These are phyloP conservation scores for Theobroma grandiflorum DNA, from an alignment of 441 rosid genomes.

Conservation along the genomic window DNA sequence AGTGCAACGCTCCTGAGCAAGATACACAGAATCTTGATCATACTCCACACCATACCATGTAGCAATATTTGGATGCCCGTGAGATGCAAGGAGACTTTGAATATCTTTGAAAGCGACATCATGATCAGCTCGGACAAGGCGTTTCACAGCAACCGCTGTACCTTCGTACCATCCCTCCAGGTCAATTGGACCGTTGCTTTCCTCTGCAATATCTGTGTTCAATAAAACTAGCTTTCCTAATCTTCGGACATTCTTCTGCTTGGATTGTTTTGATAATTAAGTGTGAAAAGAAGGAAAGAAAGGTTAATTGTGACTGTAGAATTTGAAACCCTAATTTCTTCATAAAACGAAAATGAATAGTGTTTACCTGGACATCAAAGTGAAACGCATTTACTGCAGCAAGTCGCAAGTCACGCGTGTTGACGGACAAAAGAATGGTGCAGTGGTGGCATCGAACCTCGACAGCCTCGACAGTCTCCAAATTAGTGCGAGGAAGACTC, in stretches of 20 bases:
- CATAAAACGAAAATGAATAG: constrained; percentile 42
- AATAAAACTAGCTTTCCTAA: constrained; percentile 84
- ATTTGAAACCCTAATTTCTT: neutral
- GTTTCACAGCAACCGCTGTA: constrained; percentile 92
- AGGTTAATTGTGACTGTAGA: neutral
- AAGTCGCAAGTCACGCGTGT: constrained; percentile 64
- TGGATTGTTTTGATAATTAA: no score
- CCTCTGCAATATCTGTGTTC: constrained; percentile 84
- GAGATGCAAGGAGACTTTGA: constrained; percentile 93
- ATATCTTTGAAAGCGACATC: constrained; percentile 94
- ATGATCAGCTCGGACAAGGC: constrained; percentile 87
- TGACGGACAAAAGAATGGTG: constrained; percentile 80
- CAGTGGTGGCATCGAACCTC: constrained; percentile 97
- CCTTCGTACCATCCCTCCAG: constrained; percentile 93
- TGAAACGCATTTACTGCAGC: constrained; percentile 83
- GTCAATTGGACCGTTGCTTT: constrained; percentile 93
- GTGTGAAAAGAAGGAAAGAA: neutral
- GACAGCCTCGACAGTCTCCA: constrained; percentile 92
- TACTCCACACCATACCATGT: constrained; percentile 96
- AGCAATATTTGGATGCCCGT: constrained; percentile 87
- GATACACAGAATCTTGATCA: no score
- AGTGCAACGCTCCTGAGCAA: no score
- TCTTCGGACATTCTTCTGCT: no score
- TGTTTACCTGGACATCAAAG: no score
- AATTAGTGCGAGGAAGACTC: constrained; percentile 89